Evolutionary conservation across 2,329 filamentous ascomycete species (phyloP), one percentile per base, ranked within the genome.

Genomic region (Lasiodiplodia sp.): DNA sequence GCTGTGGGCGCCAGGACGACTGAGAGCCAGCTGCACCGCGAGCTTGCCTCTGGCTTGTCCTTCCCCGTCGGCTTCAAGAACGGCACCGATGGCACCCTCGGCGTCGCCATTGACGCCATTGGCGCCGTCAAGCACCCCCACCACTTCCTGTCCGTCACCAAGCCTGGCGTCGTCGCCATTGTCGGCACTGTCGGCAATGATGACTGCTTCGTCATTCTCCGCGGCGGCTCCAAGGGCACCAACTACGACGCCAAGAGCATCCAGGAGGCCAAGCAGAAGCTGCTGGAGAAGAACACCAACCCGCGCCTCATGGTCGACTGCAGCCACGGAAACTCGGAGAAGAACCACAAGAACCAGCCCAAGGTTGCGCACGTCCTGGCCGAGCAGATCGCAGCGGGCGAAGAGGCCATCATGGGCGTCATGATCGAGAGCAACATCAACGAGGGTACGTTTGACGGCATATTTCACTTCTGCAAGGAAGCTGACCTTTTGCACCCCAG

Each of bases 61-160:
- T 98, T 97, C 91, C 96, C 96, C 2, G 94, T 99, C 12, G 96
- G 96, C 64, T 99, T 99, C 91, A 99, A 99, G 88, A 99, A 99
- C 82, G 96, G 96, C 72, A 99, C 96, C 38, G 96, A 99, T 79
- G 96, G 96, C 64, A 91, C 91, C 10, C 84, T 98, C 58, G 88
- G 90, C 68, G 94, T 98, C 4, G 94, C 96, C 14, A 93, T 98
- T 74, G 96, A 99, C 78, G 96, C 96, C 63, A 97, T 98, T 79
- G 94, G 94, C 71, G 93, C 96, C 18, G 95, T 96, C 63, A 90
- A 88, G 79, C 93, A 97, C 78, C 93, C 93, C 18, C 96, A 99
- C 78, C 94, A 97, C 85, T 98, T 99, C 87, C 87, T 99, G 74
- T 97, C 94, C 6, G 95, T 98, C 72, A 98, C 96, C 25, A 98